Base-by-base conservation (phyloP, 2,329 filamentous ascomycete species). In the Acrodontium crateriforme region DNA sequence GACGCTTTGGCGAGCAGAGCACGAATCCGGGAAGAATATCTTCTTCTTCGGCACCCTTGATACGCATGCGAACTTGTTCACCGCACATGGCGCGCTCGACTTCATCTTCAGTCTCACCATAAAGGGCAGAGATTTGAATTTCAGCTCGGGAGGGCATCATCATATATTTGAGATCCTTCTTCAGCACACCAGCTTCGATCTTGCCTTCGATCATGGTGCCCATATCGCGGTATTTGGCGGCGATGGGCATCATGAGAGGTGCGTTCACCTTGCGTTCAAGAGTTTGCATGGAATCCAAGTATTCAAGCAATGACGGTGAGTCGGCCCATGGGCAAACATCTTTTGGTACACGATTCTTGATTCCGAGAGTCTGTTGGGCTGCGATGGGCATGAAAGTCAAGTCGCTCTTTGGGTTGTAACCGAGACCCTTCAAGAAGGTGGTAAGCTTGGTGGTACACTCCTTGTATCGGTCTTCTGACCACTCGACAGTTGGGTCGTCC, bases 171-270 rank as follows among this genome's bases (percentile, higher is more conserved):
- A 78, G 75, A 36, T 77, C 77, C 69, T 95, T 95, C 66, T 89
- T 89, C 55, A 92, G 67, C 25, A 94, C 79, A 53, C 84, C 87
- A 11, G 85, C 80, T 58, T 98, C 89, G 40, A 98, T 80, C 67
- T 94, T 93, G 42, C 89, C 89, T 62, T 98, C 91, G 22, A 94
- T 72, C 71, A 98, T 84, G 37, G 89, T 98, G 46, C 89, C 89
- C 69, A 98, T 78, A 53, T 98, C 91, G 46, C 80, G 74, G 65
- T 95, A 98, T 62, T 98, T 98, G 58, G 82, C 83, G 39, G 80
- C 81, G 40, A 98, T 69, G 6, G 89, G 81, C 85, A 98, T 94
- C 89, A 98, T 95, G 68, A 98, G 95, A 7, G 89, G 87, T 2
- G 89, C 89, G 46, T 93, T 93, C 46, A 94, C 60, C 65, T 95